These are phyloP conservation scores for Solanum hybrid DNA, from an alignment of 305 asterid species.

Conservation along the genomic window DNA sequence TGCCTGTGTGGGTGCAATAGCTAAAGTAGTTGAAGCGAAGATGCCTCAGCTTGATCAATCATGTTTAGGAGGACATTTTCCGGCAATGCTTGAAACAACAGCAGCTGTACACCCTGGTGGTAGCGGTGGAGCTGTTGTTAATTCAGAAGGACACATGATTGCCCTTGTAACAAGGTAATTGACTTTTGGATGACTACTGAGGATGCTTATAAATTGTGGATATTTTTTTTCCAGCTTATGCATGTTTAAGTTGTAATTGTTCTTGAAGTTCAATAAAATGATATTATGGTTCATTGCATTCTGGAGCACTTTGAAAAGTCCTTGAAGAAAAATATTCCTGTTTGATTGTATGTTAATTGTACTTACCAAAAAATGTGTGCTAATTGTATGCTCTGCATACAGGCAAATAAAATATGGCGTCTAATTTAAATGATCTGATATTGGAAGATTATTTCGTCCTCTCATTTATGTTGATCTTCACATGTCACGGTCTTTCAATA, in stretches of 20 bases:
- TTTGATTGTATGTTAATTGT: neutral
- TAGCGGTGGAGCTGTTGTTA: constrained; percentile 95
- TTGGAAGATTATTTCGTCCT: neutral
- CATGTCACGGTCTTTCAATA: neutral
- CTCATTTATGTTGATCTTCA: neutral
- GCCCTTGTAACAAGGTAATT: constrained; percentile 92
- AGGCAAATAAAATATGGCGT: neutral
- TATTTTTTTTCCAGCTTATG: neutral
- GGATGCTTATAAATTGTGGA: neutral
- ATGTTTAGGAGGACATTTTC: constrained; percentile 32
- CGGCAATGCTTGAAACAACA: constrained; percentile 96
- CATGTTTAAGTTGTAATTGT: neutral
- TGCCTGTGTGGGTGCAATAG: constrained; percentile 71
- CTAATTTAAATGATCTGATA: neutral
- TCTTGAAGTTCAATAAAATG: neutral
- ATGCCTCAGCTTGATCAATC: constrained; percentile 21
- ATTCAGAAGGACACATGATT: constrained; percentile 71
- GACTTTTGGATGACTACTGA: neutral
- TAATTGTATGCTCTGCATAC: neutral
- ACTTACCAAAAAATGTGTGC: neutral
- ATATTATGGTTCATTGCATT: neutral
- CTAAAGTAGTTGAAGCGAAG: constrained; percentile 79
- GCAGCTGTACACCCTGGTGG: constrained; percentile 98
- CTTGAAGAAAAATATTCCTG: neutral
- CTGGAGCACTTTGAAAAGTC: neutral